Percentiles rank a stretch among this genome's conserved stretches.
phyloP scores from a whole-genome alignment of 441 rosid species.

The Pelargonium citronellum region DNA sequence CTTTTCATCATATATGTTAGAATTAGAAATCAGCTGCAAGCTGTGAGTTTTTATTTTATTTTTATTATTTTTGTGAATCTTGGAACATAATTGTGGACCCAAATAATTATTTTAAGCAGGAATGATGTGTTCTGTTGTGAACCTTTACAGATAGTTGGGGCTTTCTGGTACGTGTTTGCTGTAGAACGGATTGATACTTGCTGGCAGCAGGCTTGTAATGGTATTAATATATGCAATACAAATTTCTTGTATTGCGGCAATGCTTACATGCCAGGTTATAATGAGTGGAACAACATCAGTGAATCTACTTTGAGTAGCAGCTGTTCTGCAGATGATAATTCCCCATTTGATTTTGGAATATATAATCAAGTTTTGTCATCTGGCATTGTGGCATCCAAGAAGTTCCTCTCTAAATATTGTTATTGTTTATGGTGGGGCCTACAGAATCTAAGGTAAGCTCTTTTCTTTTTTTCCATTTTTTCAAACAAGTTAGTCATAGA shows the following conservation, averaged over 20 bases:
- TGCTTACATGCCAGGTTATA: conserved; percentile 38
- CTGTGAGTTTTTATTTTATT: background rate
- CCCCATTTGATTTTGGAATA: conserved; percentile 77
- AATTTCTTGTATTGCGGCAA: conserved; percentile 73
- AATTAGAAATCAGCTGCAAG: background rate
- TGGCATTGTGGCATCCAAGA: conserved; percentile 58
- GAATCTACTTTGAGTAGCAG: conserved; percentile 26
- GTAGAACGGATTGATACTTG: conserved; percentile 76
- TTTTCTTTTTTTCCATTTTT: conserved; percentile 1
- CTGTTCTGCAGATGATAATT: conserved; percentile 37
- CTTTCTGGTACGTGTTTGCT: conserved; percentile 88
- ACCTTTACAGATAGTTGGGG: conserved; percentile 74
- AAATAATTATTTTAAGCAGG: background rate
- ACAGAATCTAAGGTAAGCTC: conserved; percentile 77
- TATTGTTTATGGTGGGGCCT: conserved; percentile 99
- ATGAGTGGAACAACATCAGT: conserved; percentile 37
- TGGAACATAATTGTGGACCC: background rate
- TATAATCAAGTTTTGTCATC: conserved; percentile 58
- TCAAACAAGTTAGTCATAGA: too few relatives aligned
- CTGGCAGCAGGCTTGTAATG: conserved; percentile 54
- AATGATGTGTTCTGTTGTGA: conserved; percentile 18
- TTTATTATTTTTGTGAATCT: background rate
- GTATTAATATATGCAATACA: conserved; percentile 28
- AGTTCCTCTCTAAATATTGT: conserved; percentile 68
- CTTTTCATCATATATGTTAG: background rate